Evolutionary conservation across 2,329 filamentous ascomycete species (phyloP).

Genomic region (Monilinia polystroma): DNA sequence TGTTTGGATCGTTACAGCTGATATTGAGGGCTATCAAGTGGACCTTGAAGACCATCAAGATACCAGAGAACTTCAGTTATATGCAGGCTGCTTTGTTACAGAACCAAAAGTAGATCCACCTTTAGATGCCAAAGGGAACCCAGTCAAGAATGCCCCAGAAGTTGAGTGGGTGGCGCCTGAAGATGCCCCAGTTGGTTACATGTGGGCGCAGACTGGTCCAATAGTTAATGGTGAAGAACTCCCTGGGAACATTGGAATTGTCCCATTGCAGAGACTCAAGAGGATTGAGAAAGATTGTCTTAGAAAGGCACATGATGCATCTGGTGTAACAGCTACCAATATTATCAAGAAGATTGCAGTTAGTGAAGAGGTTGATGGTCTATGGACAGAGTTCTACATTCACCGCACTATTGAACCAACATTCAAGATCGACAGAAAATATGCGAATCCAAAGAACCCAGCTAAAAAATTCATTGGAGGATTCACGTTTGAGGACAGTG

Average conservation of each 20-base stretch:
- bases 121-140: no score
- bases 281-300: neutral
- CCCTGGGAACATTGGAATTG: neutral
- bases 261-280: neutral
- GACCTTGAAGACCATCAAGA: neutral
- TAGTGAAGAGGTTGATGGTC: neutral
- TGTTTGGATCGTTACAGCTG: conserved; percentile 7
- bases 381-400: neutral
- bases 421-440: neutral
- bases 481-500: neutral
- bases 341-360: neutral
- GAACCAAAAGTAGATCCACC: neutral
- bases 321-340: neutral
- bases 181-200: neutral
- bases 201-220: neutral
- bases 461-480: neutral
- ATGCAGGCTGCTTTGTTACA: neutral
- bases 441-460: neutral
- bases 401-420: conserved; percentile 4
- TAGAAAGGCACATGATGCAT: neutral
- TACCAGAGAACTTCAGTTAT: neutral
- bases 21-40: neutral
- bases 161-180: no score
- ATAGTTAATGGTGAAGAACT: neutral
- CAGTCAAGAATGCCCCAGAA: no score